Evolutionary conservation across 2,329 filamentous ascomycete genomes (phyloP).

Genomic region (Colletotrichum spinosum): DNA sequence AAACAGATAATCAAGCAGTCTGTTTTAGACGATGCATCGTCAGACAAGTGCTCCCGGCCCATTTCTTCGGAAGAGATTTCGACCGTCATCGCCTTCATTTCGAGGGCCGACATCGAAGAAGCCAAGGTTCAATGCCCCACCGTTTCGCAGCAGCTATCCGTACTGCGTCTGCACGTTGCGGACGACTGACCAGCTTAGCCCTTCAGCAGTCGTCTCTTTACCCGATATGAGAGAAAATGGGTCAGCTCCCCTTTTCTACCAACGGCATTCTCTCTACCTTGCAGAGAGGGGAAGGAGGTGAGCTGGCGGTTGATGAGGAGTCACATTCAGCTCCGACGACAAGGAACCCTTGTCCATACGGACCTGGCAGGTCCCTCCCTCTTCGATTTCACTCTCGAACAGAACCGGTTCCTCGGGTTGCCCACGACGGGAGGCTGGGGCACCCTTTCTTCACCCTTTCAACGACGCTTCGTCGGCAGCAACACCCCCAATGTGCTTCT

Average conservation of each 20-base stretch:
- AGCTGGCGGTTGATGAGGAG: slow-evolving; percentile 36
- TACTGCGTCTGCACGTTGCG: slow-evolving; percentile 18
- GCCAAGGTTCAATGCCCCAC: not conserved
- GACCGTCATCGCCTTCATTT: slow-evolving; percentile 1
- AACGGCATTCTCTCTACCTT: slow-evolving; percentile 15
- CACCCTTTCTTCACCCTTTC: slow-evolving; percentile 12
- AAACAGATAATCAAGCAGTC: slow-evolving; percentile 22
- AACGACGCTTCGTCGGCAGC: not conserved
- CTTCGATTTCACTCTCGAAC: slow-evolving; percentile 28
- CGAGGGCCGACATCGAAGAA: too few relatives aligned
- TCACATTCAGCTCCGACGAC: slow-evolving; percentile 27
- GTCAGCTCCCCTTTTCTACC: slow-evolving; percentile 17
- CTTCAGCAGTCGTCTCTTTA: slow-evolving; percentile 16
- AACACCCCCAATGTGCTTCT: slow-evolving; percentile 2
- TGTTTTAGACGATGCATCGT: slow-evolving; percentile 30
- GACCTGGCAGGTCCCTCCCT: slow-evolving; percentile 34
- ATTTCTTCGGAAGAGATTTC: slow-evolving; percentile 14
- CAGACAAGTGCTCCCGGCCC: slow-evolving; percentile 26
- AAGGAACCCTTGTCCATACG: slow-evolving; percentile 24
- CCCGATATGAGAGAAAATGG: slow-evolving; percentile 30
- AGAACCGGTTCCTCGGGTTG: slow-evolving; percentile 35
- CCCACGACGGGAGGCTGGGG: slow-evolving; percentile 30
- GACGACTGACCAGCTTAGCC: slow-evolving; percentile 6
- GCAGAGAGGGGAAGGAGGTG: slow-evolving; percentile 32
- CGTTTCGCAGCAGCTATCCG: slow-evolving; percentile 12